These are phyloP conservation scores for Exophiala mesophila DNA, from an alignment of 2,329 filamentous ascomycete species.

Conservation along the genomic window DNA sequence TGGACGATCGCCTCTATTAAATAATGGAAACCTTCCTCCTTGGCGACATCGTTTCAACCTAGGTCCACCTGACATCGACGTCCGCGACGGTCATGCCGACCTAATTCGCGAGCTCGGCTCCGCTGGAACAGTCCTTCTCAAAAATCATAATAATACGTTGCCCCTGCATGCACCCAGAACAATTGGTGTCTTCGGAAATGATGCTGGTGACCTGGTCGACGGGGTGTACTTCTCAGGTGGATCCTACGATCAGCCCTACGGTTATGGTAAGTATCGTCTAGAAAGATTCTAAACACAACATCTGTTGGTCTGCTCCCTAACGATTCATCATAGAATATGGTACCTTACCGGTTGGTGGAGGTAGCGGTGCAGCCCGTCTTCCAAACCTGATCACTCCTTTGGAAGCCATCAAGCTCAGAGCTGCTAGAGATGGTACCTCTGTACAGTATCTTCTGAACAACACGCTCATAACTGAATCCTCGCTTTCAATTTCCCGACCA, in stretches of 20 bases:
- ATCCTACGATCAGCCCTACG: conserved; percentile 8
- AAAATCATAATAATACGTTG: conserved; percentile 47
- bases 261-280: conserved; percentile 32
- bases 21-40: conserved; percentile 7
- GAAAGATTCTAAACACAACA: no score
- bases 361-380: conserved; percentile 30
- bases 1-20: conserved; percentile 15
- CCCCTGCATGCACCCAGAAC: conserved; percentile 46
- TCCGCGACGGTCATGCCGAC: conserved; percentile 40
- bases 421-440: conserved; percentile 24
- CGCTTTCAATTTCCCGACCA: conserved; percentile 5
- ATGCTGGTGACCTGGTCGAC: conserved; percentile 31
- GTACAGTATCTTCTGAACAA: conserved; percentile 40
- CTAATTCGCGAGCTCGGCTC: conserved; percentile 49
- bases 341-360: conserved; percentile 28
- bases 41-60: conserved; percentile 14
- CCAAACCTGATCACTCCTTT: conserved; percentile 30
- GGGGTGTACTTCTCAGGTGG: conserved; percentile 15
- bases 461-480: conserved; percentile 29
- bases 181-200: conserved; percentile 48
- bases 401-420: conserved; percentile 29
- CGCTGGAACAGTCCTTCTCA: conserved; percentile 53
- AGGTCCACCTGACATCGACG: conserved; percentile 35
- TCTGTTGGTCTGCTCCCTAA: background rate
- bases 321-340: conserved; percentile 18